phyloP scores from a whole-genome alignment of 352 stramenopile species.

The Elongisporangium anandrum region DNA sequence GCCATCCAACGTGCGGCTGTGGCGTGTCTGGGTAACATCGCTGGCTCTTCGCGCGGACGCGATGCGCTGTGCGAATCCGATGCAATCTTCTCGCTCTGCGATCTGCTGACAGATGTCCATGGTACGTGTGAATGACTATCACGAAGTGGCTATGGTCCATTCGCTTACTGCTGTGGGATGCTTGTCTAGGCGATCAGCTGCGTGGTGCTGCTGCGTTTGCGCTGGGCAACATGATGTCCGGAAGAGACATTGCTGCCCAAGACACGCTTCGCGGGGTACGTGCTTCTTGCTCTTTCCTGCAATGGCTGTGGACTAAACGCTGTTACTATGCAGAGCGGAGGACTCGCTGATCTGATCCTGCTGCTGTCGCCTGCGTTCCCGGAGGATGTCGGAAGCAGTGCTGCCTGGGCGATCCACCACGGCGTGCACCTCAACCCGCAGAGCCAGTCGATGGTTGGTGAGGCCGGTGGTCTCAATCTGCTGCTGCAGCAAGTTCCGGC shows the following conservation, averaged over 20 bases:
- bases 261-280: constrained; percentile 47
- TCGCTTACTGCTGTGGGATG: not conserved
- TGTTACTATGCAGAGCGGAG: constrained; percentile 22
- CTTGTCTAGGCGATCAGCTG: constrained; percentile 33
- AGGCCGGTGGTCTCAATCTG: constrained; percentile 55
- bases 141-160: too few relatives aligned
- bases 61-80: constrained; percentile 44
- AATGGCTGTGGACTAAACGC: not conserved
- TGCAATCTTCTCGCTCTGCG: constrained; percentile 32
- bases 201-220: constrained; percentile 59
- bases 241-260: constrained; percentile 47
- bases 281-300: not conserved
- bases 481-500: constrained; percentile 44
- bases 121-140: constrained; percentile 16
- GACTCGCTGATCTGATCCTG: constrained; percentile 50
- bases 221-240: constrained; percentile 62
- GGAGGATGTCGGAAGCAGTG: constrained; percentile 67
- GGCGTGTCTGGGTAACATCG: constrained; percentile 55
- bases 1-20: constrained; percentile 49
- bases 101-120: constrained; percentile 41
- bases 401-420: constrained; percentile 75
- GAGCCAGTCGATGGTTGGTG: constrained; percentile 54
- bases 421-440: constrained; percentile 52
- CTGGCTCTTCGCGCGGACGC: constrained; percentile 28
- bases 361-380: constrained; percentile 54